Evolutionary conservation across 306 rosid genomes (phyloP), one percentile per base, ranked within the genome.

Genomic region (Lithocarpus polystachyus): DNA sequence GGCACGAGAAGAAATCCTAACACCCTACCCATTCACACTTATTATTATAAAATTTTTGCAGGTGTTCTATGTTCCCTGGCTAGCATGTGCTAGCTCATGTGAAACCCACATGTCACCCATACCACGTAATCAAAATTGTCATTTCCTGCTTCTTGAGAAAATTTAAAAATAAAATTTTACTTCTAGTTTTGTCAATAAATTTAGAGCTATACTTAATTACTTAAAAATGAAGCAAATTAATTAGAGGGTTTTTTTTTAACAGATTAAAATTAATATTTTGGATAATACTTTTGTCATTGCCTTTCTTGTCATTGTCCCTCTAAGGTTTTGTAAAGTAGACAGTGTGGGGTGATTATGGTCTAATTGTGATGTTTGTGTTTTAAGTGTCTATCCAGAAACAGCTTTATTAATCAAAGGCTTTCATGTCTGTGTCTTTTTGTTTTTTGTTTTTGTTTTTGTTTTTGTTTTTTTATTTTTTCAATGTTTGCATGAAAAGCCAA

Each of bases 91-190:
- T 79, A 35, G 68, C 77, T 88, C 97, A 92, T 90, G 97, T 92
- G 93, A 89, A 86, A 84, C 93, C 92, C 97, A 92, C 89, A 86
- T 89, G 97, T 77, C 80, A 86, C 73, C 89, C 90, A 88, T 86
- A 78, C 88, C 86, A 80, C 87, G 83, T 83, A 83, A 87, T 84
- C 88, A 71, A 89, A 84, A 59, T 77, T 87, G 81, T 81, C 90
- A 83, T 72, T 60, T 85, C 75, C 33, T 68, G 40, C 75, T 48
- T 48, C 74, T 73, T 61, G 37, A 15, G 45, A 29, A 62, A 24
- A 14, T 56, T 56, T 9, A 22, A 22, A 37, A 37, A 72, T 22
- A 64, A 55, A 71, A 55, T 23, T 26, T 23, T 26, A 37, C 75
- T 37, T 23, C 17, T 48, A 3, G 17, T 22, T 35, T 71, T 1